Percentiles rank a stretch among this genome's conserved stretches.
Conservation (phyloP, 2,329 filamentous ascomycete species). For the Chaetothyriales sp. region DNA sequence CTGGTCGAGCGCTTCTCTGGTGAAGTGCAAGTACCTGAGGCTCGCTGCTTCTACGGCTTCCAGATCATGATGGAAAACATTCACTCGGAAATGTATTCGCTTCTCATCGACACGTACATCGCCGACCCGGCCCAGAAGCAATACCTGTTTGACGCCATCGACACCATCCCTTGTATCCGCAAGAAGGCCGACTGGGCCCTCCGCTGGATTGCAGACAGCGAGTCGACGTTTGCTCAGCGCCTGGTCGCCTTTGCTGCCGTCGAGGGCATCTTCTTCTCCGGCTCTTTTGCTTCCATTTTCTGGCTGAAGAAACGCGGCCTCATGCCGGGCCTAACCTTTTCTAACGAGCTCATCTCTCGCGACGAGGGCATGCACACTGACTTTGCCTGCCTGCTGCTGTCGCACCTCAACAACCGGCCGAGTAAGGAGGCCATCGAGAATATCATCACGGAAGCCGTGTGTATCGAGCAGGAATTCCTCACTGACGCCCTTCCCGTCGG, state of each 20-base stretch:
- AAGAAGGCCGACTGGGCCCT: conserved; percentile 99
- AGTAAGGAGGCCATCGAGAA: conserved; percentile 65
- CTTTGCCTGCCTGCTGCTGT: conserved; percentile 94
- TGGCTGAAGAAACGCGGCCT: conserved; percentile 99
- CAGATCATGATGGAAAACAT: conserved; percentile 99
- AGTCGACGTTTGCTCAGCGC: conserved; percentile 89
- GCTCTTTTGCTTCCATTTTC: conserved; percentile 97
- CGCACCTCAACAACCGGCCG: conserved; percentile 88
- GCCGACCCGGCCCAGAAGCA: conserved; percentile 89
- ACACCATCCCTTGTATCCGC: conserved; percentile 95
- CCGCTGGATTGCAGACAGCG: conserved; percentile 81
- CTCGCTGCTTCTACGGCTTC: conserved; percentile 99
- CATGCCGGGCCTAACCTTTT: conserved; percentile 97
- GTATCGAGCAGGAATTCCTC: conserved; percentile 94
- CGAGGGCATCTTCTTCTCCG: conserved; percentile 99
- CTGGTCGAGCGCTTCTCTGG: conserved; percentile 92
- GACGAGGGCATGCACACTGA: conserved; percentile 99
- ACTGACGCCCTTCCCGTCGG: conserved; percentile 87
- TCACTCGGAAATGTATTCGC: conserved; percentile 97
- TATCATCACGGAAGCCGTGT: conserved; percentile 88
- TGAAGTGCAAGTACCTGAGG: conserved; percentile 94
- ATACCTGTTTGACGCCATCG: conserved; percentile 96
- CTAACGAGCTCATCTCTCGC: conserved; percentile 98
- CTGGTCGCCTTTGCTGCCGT: conserved; percentile 94
- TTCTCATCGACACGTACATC: conserved; percentile 98